Evolutionary conservation across 345 rosid species (phyloP).

Genomic region (Euphorbia peplus): DNA sequence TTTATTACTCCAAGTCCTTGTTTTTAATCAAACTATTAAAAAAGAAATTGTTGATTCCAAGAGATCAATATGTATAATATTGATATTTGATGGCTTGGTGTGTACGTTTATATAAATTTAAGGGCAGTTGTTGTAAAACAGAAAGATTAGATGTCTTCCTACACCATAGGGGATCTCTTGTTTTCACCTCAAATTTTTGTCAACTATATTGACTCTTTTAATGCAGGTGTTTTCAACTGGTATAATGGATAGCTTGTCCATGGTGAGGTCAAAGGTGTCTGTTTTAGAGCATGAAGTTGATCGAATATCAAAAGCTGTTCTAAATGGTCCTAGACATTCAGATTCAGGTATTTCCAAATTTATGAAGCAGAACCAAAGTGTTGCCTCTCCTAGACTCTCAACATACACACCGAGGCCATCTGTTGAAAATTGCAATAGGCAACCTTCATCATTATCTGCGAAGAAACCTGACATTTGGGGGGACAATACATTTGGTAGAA

Average conservation of each 20-base stretch:
- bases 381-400: conserved; percentile 61
- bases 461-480: conserved; percentile 53
- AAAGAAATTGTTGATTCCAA: neutral
- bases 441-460: conserved; percentile 40
- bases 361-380: conserved; percentile 47
- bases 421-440: conserved; percentile 45
- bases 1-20: neutral
- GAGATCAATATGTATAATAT: neutral
- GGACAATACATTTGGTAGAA: conserved; percentile 46
- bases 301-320: conserved; percentile 41
- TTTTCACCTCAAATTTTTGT: conserved; percentile 1
- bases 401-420: conserved; percentile 69
- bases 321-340: conserved; percentile 37
- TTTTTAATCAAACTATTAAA: too few relatives aligned
- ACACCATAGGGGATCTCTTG: neutral
- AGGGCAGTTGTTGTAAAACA: too few relatives aligned
- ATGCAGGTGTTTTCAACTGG: conserved; percentile 68
- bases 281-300: conserved; percentile 72
- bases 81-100: too few relatives aligned
- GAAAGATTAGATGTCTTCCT: neutral
- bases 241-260: conserved; percentile 55
- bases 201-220: neutral
- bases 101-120: too few relatives aligned
- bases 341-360: conserved; percentile 41
- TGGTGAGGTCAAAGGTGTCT: conserved; percentile 67